Evolutionary conservation across 2,329 filamentous ascomycete genomes (phyloP), one percentile per base, ranked within the genome.

Genomic region (Penicillium sp.): DNA sequence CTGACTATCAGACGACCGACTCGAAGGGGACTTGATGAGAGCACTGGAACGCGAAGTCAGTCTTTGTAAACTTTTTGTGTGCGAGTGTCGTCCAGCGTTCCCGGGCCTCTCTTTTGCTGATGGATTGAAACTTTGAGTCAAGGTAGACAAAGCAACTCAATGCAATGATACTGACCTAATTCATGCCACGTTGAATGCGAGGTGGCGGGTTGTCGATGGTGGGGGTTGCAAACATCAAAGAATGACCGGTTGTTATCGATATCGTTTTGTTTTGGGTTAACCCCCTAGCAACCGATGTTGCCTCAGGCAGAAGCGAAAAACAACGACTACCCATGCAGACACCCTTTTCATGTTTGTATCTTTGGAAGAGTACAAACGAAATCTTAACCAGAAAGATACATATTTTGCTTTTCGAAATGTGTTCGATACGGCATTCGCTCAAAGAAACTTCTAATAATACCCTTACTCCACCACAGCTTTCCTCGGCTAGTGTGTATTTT

Each of bases 211-310:
- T 35, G 45, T 45, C 32, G 47, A 44, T 36, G 45, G 57, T 47
- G 55, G 42, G 46, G 55, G 41, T 54, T 26, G 46, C 32, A 39
- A 18, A 34, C 18, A 34, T 49, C 47, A 34, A 49, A 47, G 41
- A 34, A 49, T 45, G 41, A 9, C 26, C 39, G 55, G 36, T 13
- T 48, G 55, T 58, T 60, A 60, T 60, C 58, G 49, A 60, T 58
- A 60, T 51, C 47, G 41, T n/a, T 58, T 53, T 58, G 46, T 53
- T 56, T 58, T 49, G 19, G 23, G n/a, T 42, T 30, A 44, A 44
- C 42, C 49, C 50, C 58, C 58, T 39, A 56, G 58, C 58, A 60
- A 60, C 58, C 23, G 36, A 2, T 19, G 8, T 3, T 48, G 52
- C 55, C 55, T 58, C 32, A 60, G 49, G 55, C 51, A 43, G 23